phyloP scores from a whole-genome alignment of 176 grass and related monocot species.

The Oryza brachyantha region DNA sequence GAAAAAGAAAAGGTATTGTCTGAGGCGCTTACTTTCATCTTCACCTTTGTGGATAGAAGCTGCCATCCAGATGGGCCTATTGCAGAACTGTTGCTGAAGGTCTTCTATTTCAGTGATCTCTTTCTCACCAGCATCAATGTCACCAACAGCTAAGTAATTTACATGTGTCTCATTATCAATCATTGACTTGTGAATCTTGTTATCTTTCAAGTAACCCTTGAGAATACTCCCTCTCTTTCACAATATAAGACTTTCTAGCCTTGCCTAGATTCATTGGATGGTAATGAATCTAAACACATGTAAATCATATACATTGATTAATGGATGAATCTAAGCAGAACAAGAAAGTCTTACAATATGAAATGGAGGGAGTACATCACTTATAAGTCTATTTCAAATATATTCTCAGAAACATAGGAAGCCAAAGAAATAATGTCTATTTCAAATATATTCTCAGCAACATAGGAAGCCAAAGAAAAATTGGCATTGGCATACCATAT shows the following conservation, averaged over 20 bases:
- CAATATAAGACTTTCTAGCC: too few species aligned
- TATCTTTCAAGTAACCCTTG: conserved; percentile 45
- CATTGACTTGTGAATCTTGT: conserved; percentile 27
- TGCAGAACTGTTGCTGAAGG: conserved; percentile 49
- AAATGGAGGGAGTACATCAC: conserved; percentile 6
- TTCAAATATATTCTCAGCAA: conserved; percentile 7
- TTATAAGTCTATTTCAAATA: too few species aligned
- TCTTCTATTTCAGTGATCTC: conserved; percentile 50
- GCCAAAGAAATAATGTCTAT: too few species aligned
- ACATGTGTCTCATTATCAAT: conserved; percentile 24
- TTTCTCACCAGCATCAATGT: conserved; percentile 48
- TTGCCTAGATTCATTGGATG: too few species aligned
- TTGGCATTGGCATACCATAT: conserved; percentile 51
- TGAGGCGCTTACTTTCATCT: conserved; percentile 61
- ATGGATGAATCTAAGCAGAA: too few species aligned
- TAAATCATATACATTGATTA: too few species aligned
- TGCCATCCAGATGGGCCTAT: conserved; percentile 76
- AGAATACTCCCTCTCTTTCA: too few species aligned
- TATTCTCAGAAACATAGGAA: too few species aligned
- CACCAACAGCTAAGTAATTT: conserved; percentile 58
- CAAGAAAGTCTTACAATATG: too few species aligned
- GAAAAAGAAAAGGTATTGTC: conserved; percentile 5
- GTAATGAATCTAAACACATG: too few species aligned
- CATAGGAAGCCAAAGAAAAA: not conserved
- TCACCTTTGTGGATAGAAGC: conserved; percentile 87